These are phyloP conservation scores for Candida xyloterini DNA, from an alignment of 805 yeast species.

Conservation along the genomic window DNA sequence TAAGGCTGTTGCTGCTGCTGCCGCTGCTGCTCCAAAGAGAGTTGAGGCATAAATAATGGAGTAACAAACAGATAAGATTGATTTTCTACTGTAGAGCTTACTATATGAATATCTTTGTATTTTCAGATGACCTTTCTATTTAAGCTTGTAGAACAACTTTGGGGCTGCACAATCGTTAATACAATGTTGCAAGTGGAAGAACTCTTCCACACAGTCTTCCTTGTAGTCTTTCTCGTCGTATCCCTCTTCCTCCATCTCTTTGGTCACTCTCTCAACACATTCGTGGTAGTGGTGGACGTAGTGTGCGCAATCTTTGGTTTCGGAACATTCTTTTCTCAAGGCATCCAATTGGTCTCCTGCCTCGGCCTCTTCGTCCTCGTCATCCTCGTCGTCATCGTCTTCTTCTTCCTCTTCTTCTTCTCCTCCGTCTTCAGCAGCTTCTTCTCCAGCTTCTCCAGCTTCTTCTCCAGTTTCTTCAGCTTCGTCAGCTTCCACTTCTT, in stretches of 20 bases:
- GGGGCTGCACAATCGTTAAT: conserved; percentile 90
- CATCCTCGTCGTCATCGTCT: conserved; percentile 39
- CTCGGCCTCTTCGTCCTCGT: conserved; percentile 53
- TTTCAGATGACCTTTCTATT: conserved; percentile 28
- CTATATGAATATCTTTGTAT: conserved; percentile 5
- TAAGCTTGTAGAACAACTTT: conserved; percentile 80
- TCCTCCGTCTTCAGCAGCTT: conserved; percentile 44
- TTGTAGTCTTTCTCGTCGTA: conserved; percentile 78
- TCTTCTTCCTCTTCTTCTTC: conserved; percentile 37
- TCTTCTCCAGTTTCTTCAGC: conserved; percentile 30
- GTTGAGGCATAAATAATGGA: conserved; percentile 13
- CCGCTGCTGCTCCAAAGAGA: conserved; percentile 17
- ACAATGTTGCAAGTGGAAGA: conserved; percentile 95
- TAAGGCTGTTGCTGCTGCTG: conserved; percentile 44
- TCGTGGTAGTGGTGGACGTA: conserved; percentile 87
- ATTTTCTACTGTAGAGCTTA: conserved; percentile 3
- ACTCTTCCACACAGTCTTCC: conserved; percentile 98
- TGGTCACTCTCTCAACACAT: conserved; percentile 92
- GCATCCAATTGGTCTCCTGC: conserved; percentile 63
- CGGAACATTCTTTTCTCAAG: conserved; percentile 65
- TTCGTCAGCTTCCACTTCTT: conserved; percentile 27
- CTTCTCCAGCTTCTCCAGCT: conserved; percentile 38
- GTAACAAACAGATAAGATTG: conserved; percentile 6
- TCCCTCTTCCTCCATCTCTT: conserved; percentile 78
- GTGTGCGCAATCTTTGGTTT: conserved; percentile 64